phyloP scores from a whole-genome alignment of 2,329 filamentous ascomycete genomes.

The Claviceps digitariae region DNA sequence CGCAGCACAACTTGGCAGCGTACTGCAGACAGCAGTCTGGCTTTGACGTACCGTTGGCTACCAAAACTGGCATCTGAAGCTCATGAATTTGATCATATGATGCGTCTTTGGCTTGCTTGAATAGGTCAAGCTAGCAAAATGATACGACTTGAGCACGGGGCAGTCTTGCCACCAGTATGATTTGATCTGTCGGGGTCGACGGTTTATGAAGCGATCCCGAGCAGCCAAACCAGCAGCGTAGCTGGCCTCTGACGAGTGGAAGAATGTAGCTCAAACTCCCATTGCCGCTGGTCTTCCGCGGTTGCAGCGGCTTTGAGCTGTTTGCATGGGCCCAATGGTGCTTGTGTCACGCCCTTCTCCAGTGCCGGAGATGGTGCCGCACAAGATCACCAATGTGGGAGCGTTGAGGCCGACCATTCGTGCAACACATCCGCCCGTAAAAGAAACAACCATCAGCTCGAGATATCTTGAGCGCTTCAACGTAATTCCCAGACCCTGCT shows the following conservation, averaged over 20 bases:
- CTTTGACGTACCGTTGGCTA: constrained; percentile 22
- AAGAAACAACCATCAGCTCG: not conserved
- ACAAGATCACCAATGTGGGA: constrained; percentile 26
- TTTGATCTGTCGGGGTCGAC: constrained; percentile 12
- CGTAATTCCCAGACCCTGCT: too few species aligned
- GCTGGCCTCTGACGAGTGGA: constrained; percentile 18
- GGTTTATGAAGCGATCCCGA: constrained; percentile 21
- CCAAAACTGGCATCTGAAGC: constrained; percentile 22
- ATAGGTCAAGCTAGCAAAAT: constrained; percentile 23
- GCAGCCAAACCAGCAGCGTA: constrained; percentile 18
- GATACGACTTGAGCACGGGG: constrained; percentile 18
- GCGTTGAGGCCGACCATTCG: constrained; percentile 25
- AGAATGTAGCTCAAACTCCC: constrained; percentile 21
- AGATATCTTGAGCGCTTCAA: not conserved
- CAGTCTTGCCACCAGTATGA: constrained; percentile 13
- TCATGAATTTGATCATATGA: constrained; percentile 21
- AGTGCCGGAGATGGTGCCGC: constrained; percentile 28
- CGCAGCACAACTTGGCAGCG: not conserved
- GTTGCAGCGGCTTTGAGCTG: constrained; percentile 18
- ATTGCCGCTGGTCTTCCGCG: constrained; percentile 19
- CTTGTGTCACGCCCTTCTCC: constrained; percentile 19
- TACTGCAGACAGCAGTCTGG: not conserved
- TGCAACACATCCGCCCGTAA: not conserved
- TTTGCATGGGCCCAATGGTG: constrained; percentile 19
- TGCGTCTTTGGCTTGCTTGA: constrained; percentile 17